Evolutionary conservation across 768 basidiomycete species (phyloP).

Genomic region (Neoboletus subvelutipes): DNA sequence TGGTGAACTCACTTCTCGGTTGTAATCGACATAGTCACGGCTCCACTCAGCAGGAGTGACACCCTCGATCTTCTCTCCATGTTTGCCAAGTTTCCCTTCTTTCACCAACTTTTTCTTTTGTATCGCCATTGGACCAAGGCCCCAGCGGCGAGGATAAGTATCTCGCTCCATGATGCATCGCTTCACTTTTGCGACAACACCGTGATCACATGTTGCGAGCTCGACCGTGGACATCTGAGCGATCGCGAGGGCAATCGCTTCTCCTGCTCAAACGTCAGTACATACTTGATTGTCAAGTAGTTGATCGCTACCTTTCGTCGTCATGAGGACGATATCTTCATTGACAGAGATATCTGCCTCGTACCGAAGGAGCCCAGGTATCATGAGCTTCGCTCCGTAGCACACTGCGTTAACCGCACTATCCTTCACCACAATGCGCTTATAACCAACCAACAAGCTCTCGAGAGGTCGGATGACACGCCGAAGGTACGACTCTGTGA

Average conservation of each 20-base stretch:
- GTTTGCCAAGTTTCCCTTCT: constrained; percentile 95
- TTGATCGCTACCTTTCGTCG: constrained; percentile 76
- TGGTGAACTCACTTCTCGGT: constrained; percentile 52
- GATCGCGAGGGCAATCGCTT: constrained; percentile 91
- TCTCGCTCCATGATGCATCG: constrained; percentile 99
- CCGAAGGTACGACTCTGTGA: constrained; percentile 89
- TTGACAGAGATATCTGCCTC: constrained; percentile 92
- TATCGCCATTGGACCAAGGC: constrained; percentile 93
- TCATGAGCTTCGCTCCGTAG: constrained; percentile 99
- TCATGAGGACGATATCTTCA: constrained; percentile 98
- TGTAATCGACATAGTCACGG: constrained; percentile 92
- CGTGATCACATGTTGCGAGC: constrained; percentile 96
- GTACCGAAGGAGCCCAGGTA: constrained; percentile 95
- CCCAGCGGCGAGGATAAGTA: constrained; percentile 97
- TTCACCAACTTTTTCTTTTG: constrained; percentile 99
- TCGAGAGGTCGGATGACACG: constrained; percentile 94
- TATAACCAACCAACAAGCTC: constrained; percentile 91
- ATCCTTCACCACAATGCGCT: constrained; percentile 98
- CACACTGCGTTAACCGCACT: constrained; percentile 99
- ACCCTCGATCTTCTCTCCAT: constrained; percentile 85
- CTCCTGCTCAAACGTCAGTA: constrained; percentile 46
- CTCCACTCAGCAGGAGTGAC: constrained; percentile 91
- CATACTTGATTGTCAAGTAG: background rate
- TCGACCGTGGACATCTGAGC: constrained; percentile 99
- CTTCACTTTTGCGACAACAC: constrained; percentile 98